These are phyloP conservation scores for Xylariaceae sp. DNA, from an alignment of 2,329 filamentous ascomycete genomes.

Conservation along the genomic window DNA sequence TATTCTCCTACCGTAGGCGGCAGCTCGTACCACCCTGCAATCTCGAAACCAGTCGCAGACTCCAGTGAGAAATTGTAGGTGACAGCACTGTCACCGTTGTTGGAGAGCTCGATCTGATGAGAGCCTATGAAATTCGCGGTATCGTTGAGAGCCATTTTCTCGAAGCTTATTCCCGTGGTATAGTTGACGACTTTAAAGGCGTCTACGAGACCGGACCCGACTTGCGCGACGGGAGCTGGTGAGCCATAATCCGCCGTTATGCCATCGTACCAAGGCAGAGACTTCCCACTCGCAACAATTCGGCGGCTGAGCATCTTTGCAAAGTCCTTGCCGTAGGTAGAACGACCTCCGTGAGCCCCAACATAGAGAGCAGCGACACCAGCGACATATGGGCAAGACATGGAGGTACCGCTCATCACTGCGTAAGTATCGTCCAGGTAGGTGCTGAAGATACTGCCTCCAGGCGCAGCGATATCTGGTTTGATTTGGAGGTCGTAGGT, in stretches of 20 bases:
- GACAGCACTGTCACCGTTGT: too few species aligned
- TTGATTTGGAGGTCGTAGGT: conserved; percentile 38
- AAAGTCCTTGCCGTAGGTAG: conserved; percentile 25
- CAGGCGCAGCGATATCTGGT: conserved; percentile 39
- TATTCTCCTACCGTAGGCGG: too few species aligned
- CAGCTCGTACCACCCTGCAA: too few species aligned
- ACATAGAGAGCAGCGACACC: conserved; percentile 36
- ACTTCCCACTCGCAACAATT: conserved; percentile 30
- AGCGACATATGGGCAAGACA: conserved; percentile 43
- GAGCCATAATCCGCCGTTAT: not conserved
- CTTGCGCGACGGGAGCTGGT: too few species aligned
- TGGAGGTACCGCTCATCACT: conserved; percentile 43
- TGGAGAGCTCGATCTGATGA: too few species aligned
- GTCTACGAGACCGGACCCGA: too few species aligned
- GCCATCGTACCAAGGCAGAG: conserved; percentile 8
- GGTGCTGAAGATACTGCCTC: conserved; percentile 41
- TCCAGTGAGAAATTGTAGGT: too few species aligned
- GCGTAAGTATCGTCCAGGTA: conserved; percentile 32
- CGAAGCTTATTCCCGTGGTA: too few species aligned
- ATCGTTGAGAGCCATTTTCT: too few species aligned
- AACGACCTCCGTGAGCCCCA: conserved; percentile 27
- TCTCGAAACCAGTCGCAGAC: too few species aligned
- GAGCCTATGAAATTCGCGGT: too few species aligned
- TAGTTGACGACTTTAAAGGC: too few species aligned
- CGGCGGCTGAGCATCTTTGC: conserved; percentile 23